Base-by-base conservation (phyloP, 2,329 filamentous ascomycete species). In the Aphanoascus verrucosus region DNA sequence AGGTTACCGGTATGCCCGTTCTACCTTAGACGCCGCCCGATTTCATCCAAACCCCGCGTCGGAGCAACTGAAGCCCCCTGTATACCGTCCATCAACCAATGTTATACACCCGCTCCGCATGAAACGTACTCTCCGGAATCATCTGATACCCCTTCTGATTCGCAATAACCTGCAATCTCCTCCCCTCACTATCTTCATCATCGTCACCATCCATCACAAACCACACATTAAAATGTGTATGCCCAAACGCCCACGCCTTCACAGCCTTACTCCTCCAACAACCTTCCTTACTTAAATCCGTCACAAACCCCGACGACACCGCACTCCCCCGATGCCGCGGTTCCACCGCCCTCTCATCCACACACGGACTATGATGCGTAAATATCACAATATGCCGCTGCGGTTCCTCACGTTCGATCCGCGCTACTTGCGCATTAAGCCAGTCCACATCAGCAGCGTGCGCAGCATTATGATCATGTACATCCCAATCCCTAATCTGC, bases 241-340 rank as follows among this genome's bases (percentile, higher is more conserved):
- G 72, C 3, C 72, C 71, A 63, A 72, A 74, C 5, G 65, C 72
- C 72, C 72, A 74, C 1, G 68, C 12, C 53, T 61, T 67, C 12
- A 74, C 71, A 1, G 46, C 59, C 0, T 46, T 46, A 44, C 57
- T 63, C 15, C 35, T 63, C 66, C 67, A 73, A 56, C 71, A 74
- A 1, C 11, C 6, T 55, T 73, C 63, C 6, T 35, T 42, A 0
- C 57, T 61, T 47, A 74, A 55, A 56, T 73, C 67, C 1, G 71
- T 70, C 32, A 64, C 62, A 49, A 74, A 74, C 1, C 62, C 70
- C 0, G 59, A 63, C 2, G 58, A 55, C n/a, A 62, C 59, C 7
- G 59, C 52, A 47, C 61, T 66, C 17, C 51, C 31, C 20, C 17
- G 32, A 56, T 65, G 61, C 34, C 49, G 58, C 6, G 62, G 64